Evolutionary conservation across 2,329 filamentous ascomycete species (phyloP).

Genomic region (Fusarium humuli): DNA sequence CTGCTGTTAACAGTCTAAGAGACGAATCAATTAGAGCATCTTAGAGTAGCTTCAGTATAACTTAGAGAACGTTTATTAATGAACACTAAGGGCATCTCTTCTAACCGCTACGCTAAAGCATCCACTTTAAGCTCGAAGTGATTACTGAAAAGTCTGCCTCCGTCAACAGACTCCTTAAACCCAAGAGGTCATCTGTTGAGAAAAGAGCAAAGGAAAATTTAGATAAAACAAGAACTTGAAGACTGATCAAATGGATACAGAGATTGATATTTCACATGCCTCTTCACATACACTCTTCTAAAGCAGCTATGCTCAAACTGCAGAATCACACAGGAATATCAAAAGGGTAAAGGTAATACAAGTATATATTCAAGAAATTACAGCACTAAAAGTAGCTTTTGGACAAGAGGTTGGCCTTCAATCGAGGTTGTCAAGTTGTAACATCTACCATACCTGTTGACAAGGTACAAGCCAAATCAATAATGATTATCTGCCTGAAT

Average conservation of each 20-base stretch:
- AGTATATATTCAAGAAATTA: no score
- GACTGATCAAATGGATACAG: not conserved
- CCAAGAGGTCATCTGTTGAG: not conserved
- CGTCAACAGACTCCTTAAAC: not conserved
- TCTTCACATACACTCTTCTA: not conserved
- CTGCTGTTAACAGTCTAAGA: no score
- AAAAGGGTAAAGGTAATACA: not conserved
- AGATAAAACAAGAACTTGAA: fast-evolving
- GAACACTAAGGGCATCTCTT: not conserved
- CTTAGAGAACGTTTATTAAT: no score
- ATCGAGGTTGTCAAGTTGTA: no score
- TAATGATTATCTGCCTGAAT: no score
- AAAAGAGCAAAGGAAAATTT: fast-evolving
- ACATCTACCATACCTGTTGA: no score
- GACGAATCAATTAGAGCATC: no score
- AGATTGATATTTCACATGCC: not conserved
- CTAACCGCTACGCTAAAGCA: not conserved
- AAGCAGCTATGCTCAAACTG: no score
- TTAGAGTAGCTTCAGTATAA: no score
- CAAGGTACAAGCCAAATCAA: no score
- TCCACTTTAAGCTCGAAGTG: not conserved
- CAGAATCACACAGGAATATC: not conserved
- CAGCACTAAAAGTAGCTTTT: no score
- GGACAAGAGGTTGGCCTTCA: no score
- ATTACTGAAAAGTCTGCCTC: not conserved